Conservation (phyloP, 768 basidiomycete species). For the Tricholomella constricta region DNA sequence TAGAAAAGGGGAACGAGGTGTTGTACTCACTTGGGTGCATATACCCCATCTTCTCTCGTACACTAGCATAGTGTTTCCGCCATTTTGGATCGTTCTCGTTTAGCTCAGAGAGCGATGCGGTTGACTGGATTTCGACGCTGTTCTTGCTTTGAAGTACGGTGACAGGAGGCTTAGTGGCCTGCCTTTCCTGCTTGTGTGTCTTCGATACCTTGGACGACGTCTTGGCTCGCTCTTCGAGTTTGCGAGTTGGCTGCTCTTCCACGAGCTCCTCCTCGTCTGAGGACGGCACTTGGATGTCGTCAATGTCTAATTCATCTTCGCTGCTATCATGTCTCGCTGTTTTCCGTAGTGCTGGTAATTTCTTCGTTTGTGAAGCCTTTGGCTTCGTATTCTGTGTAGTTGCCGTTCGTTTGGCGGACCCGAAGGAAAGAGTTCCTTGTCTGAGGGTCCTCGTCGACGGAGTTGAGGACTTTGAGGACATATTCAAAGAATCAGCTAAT, state of each 20-base stretch:
- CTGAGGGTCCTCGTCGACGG: conserved; percentile 30
- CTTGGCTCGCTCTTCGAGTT: neutral
- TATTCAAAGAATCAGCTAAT: neutral
- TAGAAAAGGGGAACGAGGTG: neutral
- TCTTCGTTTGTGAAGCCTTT: conserved; percentile 15
- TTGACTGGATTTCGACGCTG: conserved; percentile 10
- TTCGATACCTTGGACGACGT: neutral
- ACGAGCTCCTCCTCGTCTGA: conserved; percentile 22
- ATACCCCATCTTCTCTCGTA: conserved; percentile 55
- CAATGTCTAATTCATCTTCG: conserved; percentile 24
- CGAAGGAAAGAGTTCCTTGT: conserved; percentile 49
- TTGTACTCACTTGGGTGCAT: conserved; percentile 59
- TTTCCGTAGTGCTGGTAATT: conserved; percentile 12
- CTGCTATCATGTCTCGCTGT: conserved; percentile 16
- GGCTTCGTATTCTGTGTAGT: conserved; percentile 28
- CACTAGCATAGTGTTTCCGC: conserved; percentile 48
- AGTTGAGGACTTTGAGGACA: neutral
- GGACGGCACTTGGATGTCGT: conserved; percentile 24
- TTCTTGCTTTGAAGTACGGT: conserved; percentile 1
- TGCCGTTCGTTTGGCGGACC: conserved; percentile 46
- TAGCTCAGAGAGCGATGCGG: conserved; percentile 34
- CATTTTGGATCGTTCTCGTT: conserved; percentile 54
- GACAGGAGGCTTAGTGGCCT: neutral
- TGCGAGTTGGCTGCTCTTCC: neutral
- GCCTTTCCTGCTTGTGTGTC: neutral